These are phyloP conservation scores for Russula ochroleuca DNA, from an alignment of 768 basidiomycete species.

Conservation along the genomic window DNA sequence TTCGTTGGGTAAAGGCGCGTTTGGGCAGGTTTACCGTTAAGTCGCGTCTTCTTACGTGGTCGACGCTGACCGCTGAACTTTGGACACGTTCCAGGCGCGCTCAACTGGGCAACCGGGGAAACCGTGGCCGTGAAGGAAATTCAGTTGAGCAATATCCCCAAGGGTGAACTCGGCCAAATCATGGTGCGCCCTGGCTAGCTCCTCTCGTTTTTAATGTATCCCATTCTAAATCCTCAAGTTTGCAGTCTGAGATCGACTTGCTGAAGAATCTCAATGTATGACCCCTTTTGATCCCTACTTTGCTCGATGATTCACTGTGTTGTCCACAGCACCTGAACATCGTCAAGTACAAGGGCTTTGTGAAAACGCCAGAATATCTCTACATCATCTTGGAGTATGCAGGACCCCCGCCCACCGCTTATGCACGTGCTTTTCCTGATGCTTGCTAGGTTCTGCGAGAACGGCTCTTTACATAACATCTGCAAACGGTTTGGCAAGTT, in stretches of 20 bases:
- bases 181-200: slow-evolving; percentile 55
- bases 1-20: slow-evolving; percentile 92
- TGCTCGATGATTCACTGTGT: background rate
- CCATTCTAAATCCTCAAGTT: background rate
- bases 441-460: slow-evolving; percentile 84
- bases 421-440: background rate
- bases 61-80: background rate
- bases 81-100: slow-evolving; percentile 51
- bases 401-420: background rate
- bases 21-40: slow-evolving; percentile 92
- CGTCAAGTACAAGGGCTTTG: slow-evolving; percentile 98
- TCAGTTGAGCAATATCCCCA: slow-evolving; percentile 88
- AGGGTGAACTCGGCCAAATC: slow-evolving; percentile 90
- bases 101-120: slow-evolving; percentile 96
- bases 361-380: slow-evolving; percentile 88
- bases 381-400: slow-evolving; percentile 94
- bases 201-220: background rate
- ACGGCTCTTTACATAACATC: slow-evolving; percentile 92
- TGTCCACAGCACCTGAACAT: slow-evolving; percentile 81
- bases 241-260: slow-evolving; percentile 91
- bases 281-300: background rate
- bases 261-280: slow-evolving; percentile 93
- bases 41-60: slow-evolving; percentile 34
- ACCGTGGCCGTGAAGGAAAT: slow-evolving; percentile 99
- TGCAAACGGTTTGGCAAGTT: slow-evolving; percentile 98